Percentiles rank a stretch among this genome's conserved stretches.
Conservation (phyloP, 2,329 filamentous ascomycete genomes). For the Colletotrichum ledebouriae region DNA sequence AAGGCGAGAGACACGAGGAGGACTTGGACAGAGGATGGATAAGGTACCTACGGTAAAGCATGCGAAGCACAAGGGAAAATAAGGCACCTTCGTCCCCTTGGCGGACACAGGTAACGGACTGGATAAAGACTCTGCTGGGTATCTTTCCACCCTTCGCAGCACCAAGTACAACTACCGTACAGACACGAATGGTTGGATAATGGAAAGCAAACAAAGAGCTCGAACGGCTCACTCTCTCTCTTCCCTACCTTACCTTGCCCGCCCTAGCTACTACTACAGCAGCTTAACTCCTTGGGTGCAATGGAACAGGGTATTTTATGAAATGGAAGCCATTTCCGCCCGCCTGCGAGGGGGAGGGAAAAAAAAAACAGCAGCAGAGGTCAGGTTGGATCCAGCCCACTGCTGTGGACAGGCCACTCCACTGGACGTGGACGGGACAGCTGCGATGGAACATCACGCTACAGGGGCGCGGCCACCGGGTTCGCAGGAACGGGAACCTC, state of each 20-base stretch:
- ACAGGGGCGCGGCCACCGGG: neutral
- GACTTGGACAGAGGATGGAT: too few relatives aligned
- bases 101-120: slow-evolving; percentile 2
- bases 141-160: too few relatives aligned
- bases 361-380: too few relatives aligned
- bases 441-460: slow-evolving; percentile 8
- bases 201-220: neutral
- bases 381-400: neutral
- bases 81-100: neutral
- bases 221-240: neutral
- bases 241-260: slow-evolving; percentile 9
- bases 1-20: too few relatives aligned
- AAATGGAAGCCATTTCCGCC: neutral
- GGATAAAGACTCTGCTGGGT: too few relatives aligned
- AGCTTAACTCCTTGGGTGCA: neutral
- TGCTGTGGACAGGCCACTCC: slow-evolving; percentile 9
- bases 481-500: slow-evolving; percentile 21
- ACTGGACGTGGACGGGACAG: slow-evolving; percentile 7
- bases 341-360: too few relatives aligned
- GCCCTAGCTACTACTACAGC: neutral
- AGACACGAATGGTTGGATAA: neutral
- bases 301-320: slow-evolving; percentile 1
- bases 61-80: slow-evolving; percentile 14
- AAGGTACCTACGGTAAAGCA: neutral
- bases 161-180: too few relatives aligned